Evolutionary conservation across 345 rosid species (phyloP), one percentile per base, ranked within the genome.

Genomic region (Theobroma cacao): DNA sequence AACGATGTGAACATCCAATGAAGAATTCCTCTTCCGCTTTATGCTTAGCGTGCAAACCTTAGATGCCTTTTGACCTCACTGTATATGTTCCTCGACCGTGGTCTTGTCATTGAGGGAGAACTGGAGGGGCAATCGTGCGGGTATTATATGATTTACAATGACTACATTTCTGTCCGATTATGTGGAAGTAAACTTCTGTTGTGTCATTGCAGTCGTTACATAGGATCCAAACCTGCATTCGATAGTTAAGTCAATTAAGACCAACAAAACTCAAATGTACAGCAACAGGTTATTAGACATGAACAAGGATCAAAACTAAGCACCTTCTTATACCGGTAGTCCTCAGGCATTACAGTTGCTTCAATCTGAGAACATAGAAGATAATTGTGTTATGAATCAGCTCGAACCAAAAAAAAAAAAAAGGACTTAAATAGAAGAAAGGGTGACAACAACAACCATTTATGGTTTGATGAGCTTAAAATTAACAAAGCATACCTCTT

Each of bases 131-230:
- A 2, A 94, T 87, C 3, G 88, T 87, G 45, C 99, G 89, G 14
- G 99, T 96, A 72, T 96, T 96, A 83, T 96, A 96, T 45, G 99
- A 96, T 74, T 83, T 86, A 87, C 99, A 96, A 77, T 94, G 98
- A 75, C 91, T 79, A 82, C 99, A 96, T 87, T 94, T 96, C 85
- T 96, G 97, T 43, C 99, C 97, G 0, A 92, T 86, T 77, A 96
- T 88, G 80, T 96, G 97, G 85, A 91, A 96, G 87, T 90, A 84
- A 6, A 91, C 97, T 81, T 96, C 98, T 0, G 98, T 91, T 2
- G 97, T 96, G 89, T 94, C 97, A 2, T 92, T 96, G 86, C 99
- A 96, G 89, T 96, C 98, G 33, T 96, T 96, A 79, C 99, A 96
- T 22, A 96, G 89, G 78, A 96, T 92, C 99, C 99, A 96, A 47